A percentile compares a stretch with the other conserved stretches of the same genome.
Conservation (phyloP, 805 yeast species). For the Phaffomyces thermotolerans region DNA sequence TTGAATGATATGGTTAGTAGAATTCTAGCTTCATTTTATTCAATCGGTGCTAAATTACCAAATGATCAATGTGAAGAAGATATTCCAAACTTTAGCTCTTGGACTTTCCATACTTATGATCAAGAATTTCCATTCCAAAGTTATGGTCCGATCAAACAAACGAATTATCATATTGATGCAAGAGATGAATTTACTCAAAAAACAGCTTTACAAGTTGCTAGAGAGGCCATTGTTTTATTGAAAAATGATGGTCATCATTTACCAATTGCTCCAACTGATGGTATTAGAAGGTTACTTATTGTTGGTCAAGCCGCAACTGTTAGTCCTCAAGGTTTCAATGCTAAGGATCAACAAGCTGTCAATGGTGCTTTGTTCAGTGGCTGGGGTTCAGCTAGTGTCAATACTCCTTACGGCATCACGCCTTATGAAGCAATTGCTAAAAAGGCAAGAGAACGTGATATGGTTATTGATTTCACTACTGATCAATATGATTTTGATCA, state of each 20-base stretch:
- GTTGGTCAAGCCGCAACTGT: slow-evolving; percentile 50
- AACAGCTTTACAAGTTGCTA: slow-evolving; percentile 45
- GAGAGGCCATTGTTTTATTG: slow-evolving; percentile 49
- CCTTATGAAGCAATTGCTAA: slow-evolving; percentile 49
- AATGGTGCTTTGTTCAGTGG: slow-evolving; percentile 52
- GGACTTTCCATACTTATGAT: slow-evolving; percentile 51
- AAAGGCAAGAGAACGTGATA: slow-evolving; percentile 38
- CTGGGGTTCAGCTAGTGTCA: slow-evolving; percentile 60
- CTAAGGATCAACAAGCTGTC: slow-evolving; percentile 44
- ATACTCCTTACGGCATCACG: slow-evolving; percentile 48
- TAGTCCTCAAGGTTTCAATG: slow-evolving; percentile 44
- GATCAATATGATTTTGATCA: slow-evolving; percentile 41
- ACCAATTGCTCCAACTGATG: slow-evolving; percentile 42
- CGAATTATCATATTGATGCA: slow-evolving; percentile 50
- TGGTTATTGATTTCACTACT: slow-evolving; percentile 36
- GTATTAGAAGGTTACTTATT: slow-evolving; percentile 33
- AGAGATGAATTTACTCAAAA: slow-evolving; percentile 40
- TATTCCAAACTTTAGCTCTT: slow-evolving; percentile 48
- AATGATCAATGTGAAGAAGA: slow-evolving; percentile 34
- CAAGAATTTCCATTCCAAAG: slow-evolving; percentile 47
- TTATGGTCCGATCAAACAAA: slow-evolving; percentile 45
- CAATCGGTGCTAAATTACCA: slow-evolving; percentile 30
- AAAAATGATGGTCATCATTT: slow-evolving; percentile 45
- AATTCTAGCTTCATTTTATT: slow-evolving; percentile 50
- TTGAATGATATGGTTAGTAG: slow-evolving; percentile 58